phyloP scores from a whole-genome alignment of 1,139 yeast genomes.

The Zygosaccharomyces pseudobailii region DNA sequence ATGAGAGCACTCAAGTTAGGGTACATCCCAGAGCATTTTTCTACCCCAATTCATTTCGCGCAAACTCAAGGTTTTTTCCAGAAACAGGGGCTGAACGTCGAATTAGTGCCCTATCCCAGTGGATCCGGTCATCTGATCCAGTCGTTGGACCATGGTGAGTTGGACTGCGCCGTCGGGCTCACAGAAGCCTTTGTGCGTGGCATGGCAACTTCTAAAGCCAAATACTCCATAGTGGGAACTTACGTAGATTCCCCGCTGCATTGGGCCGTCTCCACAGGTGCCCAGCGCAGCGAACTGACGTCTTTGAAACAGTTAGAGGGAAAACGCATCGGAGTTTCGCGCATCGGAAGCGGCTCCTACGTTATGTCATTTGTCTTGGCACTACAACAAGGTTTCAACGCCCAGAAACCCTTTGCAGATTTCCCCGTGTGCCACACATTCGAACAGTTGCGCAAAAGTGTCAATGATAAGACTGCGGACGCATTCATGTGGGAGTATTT shows the following conservation, averaged over 20 bases:
- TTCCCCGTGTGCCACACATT: slow-evolving; percentile 65
- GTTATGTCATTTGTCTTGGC: slow-evolving; percentile 88
- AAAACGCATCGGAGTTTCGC: slow-evolving; percentile 68
- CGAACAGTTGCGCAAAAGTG: slow-evolving; percentile 72
- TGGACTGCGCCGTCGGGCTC: slow-evolving; percentile 79
- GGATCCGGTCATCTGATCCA: slow-evolving; percentile 87
- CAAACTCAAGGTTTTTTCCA: slow-evolving; percentile 52
- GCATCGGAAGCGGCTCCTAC: slow-evolving; percentile 88
- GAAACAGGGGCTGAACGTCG: slow-evolving; percentile 45
- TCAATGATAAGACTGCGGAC: slow-evolving; percentile 60
- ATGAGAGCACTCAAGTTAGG: slow-evolving; percentile 52
- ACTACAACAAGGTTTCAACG: slow-evolving; percentile 45
- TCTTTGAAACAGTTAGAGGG: slow-evolving; percentile 53
- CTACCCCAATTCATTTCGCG: slow-evolving; percentile 81
- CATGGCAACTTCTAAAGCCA: slow-evolving; percentile 51
- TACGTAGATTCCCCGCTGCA: slow-evolving; percentile 82
- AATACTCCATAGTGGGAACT: slow-evolving; percentile 68
- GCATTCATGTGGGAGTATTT: slow-evolving; percentile 97
- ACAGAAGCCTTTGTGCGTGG: slow-evolving; percentile 91
- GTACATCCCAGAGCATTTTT: slow-evolving; percentile 86
- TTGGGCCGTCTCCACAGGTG: slow-evolving; percentile 87
- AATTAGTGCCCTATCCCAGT: slow-evolving; percentile 71
- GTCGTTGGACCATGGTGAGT: slow-evolving; percentile 56
- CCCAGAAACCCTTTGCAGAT: slow-evolving; percentile 41
- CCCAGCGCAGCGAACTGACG: slow-evolving; percentile 48